These are phyloP conservation scores for Trichocomaceae sp. DNA, from an alignment of 2,329 filamentous ascomycete species.

Conservation along the genomic window DNA sequence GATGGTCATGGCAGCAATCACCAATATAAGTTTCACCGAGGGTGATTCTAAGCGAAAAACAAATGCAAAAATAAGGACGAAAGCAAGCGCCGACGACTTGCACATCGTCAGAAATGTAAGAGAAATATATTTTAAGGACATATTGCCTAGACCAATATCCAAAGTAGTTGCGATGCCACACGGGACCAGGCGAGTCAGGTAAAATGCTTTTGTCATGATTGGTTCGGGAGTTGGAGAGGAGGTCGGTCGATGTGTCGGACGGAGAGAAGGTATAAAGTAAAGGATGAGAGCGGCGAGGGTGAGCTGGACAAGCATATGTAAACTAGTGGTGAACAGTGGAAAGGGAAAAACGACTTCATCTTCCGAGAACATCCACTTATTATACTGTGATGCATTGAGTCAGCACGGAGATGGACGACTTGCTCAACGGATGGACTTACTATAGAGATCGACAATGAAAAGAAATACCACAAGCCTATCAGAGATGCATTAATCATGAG, in stretches of 20 bases:
- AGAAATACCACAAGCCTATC: constrained; percentile 82
- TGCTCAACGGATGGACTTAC: constrained; percentile 47
- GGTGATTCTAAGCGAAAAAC: constrained; percentile 83
- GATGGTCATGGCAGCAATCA: constrained; percentile 85
- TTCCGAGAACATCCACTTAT: constrained; percentile 98
- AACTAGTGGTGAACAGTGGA: constrained; percentile 86
- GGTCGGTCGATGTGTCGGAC: constrained; percentile 53
- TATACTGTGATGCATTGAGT: constrained; percentile 60
- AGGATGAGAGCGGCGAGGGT: constrained; percentile 68
- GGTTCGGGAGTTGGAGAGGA: constrained; percentile 39
- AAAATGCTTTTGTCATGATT: constrained; percentile 83
- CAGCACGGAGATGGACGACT: constrained; percentile 1
- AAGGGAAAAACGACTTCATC: constrained; percentile 84
- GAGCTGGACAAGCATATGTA: constrained; percentile 97
- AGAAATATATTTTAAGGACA: constrained; percentile 89
- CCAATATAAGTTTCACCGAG: constrained; percentile 75
- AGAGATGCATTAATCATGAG: constrained; percentile 70
- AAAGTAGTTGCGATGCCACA: constrained; percentile 89
- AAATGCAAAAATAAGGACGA: constrained; percentile 92
- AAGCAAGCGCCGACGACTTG: constrained; percentile 92
- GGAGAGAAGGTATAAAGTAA: constrained; percentile 72
- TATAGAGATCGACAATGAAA: constrained; percentile 87
- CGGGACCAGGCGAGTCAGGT: constrained; percentile 82
- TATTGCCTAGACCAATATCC: constrained; percentile 94
- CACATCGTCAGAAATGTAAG: constrained; percentile 99